Conservation (phyloP, 495 filamentous ascomycete genomes). For the Annulohypoxylon maeteangense region DNA sequence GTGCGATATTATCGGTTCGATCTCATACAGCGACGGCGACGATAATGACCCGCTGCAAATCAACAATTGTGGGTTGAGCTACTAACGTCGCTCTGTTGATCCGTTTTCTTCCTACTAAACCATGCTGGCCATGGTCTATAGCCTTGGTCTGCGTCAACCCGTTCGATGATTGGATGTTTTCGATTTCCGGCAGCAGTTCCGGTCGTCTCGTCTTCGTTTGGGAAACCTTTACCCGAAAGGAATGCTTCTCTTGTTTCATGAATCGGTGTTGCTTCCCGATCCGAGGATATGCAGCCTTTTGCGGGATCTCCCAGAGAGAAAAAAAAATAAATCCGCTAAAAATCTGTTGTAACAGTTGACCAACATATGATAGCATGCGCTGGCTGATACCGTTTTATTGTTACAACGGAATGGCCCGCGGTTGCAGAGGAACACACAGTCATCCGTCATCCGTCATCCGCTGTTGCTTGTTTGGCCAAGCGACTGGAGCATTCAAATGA, state of each 20-base stretch:
- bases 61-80: constrained; percentile 19
- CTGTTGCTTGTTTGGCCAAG: constrained; percentile 6
- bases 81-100: constrained; percentile 16
- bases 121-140: constrained; percentile 17
- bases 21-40: constrained; percentile 20
- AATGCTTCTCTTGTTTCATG: constrained; percentile 42
- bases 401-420: constrained; percentile 41
- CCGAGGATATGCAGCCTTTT: constrained; percentile 37
- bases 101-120: constrained; percentile 21
- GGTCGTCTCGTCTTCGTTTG: constrained; percentile 44
- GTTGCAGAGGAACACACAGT: constrained; percentile 22
- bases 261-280: constrained; percentile 43
- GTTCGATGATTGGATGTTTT: constrained; percentile 31
- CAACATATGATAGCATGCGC: constrained; percentile 31
- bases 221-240: constrained; percentile 41
- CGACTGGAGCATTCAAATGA: not conserved
- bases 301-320: constrained; percentile 27
- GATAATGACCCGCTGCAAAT: constrained; percentile 19
- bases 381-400: constrained; percentile 34
- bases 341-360: constrained; percentile 33
- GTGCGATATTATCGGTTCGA: constrained; percentile 20
- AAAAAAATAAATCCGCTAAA: constrained; percentile 3
- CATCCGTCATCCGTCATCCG: not conserved
- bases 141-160: constrained; percentile 16
- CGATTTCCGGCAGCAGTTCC: constrained; percentile 35